Evolutionary conservation across 2,329 filamentous ascomycete species (phyloP), one percentile per base, ranked within the genome.

Genomic region (Trichocomaceae sp.): DNA sequence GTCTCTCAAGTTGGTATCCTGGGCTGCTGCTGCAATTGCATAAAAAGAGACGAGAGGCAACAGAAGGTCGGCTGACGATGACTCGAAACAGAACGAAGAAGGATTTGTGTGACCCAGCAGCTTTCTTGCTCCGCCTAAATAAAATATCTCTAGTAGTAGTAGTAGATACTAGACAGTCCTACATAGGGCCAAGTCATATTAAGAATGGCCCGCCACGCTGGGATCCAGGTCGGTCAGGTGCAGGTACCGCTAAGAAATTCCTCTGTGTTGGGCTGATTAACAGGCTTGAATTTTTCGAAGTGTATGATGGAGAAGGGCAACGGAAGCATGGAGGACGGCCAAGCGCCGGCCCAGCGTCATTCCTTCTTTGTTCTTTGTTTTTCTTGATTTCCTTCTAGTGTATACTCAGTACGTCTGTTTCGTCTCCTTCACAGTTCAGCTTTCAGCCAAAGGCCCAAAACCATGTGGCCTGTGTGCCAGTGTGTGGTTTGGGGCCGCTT

Each of bases 391-490:
- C 17, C 31, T 13, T 35, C 31, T 35, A 35, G 29, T 9, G 29
- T 41, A 5, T 41, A 20, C 9, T 33, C 31, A 52, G n/a, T n/a
- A n/a, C n/a, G n/a, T n/a, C n/a, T n/a, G n/a, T n/a, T 52, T 52
- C 31, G 41, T 44, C 26, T 33, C 20, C 31, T 37, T 47, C 26
- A n/a, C 44, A 13, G 10, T 52, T 53, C 51, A 53, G 51, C 51
- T 53, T 45, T 37, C 23, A 26, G 35, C 22, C 42, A 53, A 47
- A 47, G 31, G 44, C 51, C 22, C 42, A 53, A 47, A 47, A 39
- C 51, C 51, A 53, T 53, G 51, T 53, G 51, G 51, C 51, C 51
- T 47, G 31, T 47, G n/a, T n/a, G n/a, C n/a, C n/a, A n/a, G n/a
- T n/a, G n/a, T n/a, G 45, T 47, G 17, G 33, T 47, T 53, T 53